These are phyloP conservation scores for Candida sojae DNA, from an alignment of 1,139 yeast genomes.

Conservation along the genomic window DNA sequence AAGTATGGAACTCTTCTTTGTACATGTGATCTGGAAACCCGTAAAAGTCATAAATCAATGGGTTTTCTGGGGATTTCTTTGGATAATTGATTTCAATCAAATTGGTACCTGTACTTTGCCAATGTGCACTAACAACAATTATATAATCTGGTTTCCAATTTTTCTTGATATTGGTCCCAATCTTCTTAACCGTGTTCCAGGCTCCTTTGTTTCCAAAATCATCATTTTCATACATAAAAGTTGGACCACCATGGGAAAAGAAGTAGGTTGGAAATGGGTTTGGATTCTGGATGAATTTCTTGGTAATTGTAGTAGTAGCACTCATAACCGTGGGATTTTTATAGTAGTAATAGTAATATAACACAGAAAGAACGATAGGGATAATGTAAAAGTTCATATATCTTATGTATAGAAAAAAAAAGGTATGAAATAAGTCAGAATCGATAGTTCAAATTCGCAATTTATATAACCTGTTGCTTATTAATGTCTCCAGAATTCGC, in stretches of 20 bases:
- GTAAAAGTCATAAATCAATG: constrained; percentile 68
- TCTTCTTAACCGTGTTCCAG: constrained; percentile 44
- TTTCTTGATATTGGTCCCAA: constrained; percentile 54
- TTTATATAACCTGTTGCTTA: not conserved
- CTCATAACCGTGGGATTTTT: not conserved
- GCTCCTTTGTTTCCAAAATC: constrained; percentile 58
- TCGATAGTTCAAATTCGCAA: not conserved
- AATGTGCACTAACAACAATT: constrained; percentile 72
- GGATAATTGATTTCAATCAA: constrained; percentile 55
- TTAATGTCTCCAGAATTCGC: not conserved
- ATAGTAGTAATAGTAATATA: not conserved
- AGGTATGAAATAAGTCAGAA: not conserved
- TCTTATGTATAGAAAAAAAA: not conserved
- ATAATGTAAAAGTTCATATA: constrained; percentile 3
- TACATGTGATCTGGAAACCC: constrained; percentile 71
- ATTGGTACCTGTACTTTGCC: constrained; percentile 54
- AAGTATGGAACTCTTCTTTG: constrained; percentile 57
- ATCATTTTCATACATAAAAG: constrained; percentile 56
- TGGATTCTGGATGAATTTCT: constrained; percentile 18
- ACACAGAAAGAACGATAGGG: not conserved
- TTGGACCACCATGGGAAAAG: constrained; percentile 80
- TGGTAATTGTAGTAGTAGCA: not conserved
- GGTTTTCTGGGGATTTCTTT: constrained; percentile 17
- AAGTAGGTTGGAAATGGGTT: constrained; percentile 58
- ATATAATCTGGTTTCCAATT: constrained; percentile 63